These are phyloP conservation scores for Phaffia tasmanica DNA, from an alignment of 768 basidiomycete species.

Conservation along the genomic window DNA sequence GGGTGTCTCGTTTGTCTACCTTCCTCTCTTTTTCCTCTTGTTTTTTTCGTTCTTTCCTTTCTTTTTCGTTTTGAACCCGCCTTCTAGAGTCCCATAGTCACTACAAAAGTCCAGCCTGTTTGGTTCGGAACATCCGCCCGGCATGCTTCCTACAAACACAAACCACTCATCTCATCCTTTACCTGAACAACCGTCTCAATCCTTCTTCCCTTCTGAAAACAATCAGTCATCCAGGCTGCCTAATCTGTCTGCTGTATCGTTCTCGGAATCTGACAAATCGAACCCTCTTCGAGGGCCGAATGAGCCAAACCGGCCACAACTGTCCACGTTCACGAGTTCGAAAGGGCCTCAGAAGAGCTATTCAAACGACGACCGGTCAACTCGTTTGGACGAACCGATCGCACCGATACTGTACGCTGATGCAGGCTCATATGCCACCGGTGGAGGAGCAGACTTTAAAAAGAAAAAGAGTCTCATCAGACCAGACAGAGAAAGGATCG, in stretches of 20 bases:
- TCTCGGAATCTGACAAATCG: constrained; percentile 8
- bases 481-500: constrained; percentile 92
- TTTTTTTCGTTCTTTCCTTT: neutral
- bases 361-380: neutral
- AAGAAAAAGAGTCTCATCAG: constrained; percentile 85
- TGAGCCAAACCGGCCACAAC: neutral
- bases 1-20: neutral
- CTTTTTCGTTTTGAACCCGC: neutral
- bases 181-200: neutral
- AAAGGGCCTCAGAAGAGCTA: neutral
- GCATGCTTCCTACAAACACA: neutral
- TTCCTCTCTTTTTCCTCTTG: neutral
- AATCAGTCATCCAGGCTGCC: neutral
- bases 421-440: neutral
- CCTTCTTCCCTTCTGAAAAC: neutral
- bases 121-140: neutral
- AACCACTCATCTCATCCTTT: constrained; percentile 3
- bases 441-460: constrained; percentile 9
- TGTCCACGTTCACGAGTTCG: neutral
- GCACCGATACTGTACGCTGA: constrained; percentile 1
- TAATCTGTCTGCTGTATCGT: neutral
- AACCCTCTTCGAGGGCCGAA: constrained; percentile 3
- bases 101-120: neutral
- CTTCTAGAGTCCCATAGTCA: neutral
- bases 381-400: neutral